Percentiles rank a stretch among this genome's conserved stretches.
These are phyloP conservation scores for Beauveria medogensis DNA, from an alignment of 2,329 filamentous ascomycete genomes.

Conservation along the genomic window DNA sequence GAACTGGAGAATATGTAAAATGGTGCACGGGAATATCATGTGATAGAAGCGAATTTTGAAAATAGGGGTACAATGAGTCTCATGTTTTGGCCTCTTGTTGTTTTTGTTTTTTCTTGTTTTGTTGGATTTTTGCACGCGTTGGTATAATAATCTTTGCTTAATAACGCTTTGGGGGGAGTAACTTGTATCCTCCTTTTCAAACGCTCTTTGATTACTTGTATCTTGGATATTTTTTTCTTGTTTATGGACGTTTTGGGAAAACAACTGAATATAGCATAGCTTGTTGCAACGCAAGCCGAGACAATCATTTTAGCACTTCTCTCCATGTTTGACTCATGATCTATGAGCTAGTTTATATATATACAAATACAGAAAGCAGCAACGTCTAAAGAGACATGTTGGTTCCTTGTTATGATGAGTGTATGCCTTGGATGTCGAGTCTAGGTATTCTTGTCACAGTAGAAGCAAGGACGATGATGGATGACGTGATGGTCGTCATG, in stretches of 20 bases:
- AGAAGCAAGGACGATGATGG: neutral
- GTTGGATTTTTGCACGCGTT: neutral
- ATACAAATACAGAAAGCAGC: neutral
- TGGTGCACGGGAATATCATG: neutral
- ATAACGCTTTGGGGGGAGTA: neutral
- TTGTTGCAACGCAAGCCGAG: neutral
- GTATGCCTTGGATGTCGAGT: neutral
- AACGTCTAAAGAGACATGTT: neutral
- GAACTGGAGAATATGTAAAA: slow-evolving; percentile 87
- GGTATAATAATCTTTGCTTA: slow-evolving; percentile 1
- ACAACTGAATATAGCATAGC: neutral
- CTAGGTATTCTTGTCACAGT: neutral
- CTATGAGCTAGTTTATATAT: neutral
- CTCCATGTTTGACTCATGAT: neutral
- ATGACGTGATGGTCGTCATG: neutral
- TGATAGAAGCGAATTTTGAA: neutral
- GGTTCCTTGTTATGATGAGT: too few relatives aligned
- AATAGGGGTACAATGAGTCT: neutral
- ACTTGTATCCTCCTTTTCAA: neutral
- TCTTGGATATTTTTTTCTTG: neutral
- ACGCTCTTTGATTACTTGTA: neutral
- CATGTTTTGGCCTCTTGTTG: neutral
- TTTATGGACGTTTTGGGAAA: neutral
- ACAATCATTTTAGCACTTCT: neutral
- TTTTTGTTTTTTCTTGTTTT: neutral